Conservation (phyloP, 2,329 filamentous ascomycete species). For the Fusarium redolens region DNA sequence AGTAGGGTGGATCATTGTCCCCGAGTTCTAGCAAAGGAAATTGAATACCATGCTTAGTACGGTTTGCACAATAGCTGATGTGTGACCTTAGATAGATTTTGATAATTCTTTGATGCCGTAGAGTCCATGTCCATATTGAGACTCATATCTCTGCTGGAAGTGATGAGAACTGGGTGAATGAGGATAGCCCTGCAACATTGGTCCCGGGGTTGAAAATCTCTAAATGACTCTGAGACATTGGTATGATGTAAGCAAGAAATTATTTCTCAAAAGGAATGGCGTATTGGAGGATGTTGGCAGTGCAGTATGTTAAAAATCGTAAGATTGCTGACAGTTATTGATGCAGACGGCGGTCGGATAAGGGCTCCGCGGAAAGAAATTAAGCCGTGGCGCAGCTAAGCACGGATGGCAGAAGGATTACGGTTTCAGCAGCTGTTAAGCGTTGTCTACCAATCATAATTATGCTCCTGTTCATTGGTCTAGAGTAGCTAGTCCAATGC, state of each 20-base stretch:
- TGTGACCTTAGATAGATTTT: background rate
- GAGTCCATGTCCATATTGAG: background rate
- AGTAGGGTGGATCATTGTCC: background rate
- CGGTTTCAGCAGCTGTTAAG: background rate
- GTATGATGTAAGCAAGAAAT: background rate
- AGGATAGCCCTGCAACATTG: background rate
- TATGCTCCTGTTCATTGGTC: background rate
- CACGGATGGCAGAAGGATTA: background rate
- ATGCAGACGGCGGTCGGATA: background rate
- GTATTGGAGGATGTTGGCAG: background rate
- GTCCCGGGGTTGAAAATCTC: accelerated
- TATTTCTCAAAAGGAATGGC: accelerated
- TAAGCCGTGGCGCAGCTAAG: background rate
- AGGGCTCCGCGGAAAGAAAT: background rate
- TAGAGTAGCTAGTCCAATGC: background rate
- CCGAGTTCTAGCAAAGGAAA: too few relatives aligned
- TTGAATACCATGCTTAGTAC: background rate
- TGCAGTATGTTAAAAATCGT: background rate
- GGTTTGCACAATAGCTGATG: background rate
- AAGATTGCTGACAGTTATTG: background rate
- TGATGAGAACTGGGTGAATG: background rate
- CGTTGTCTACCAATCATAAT: background rate
- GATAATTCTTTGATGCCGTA: background rate
- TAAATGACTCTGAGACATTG: background rate
- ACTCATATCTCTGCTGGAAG: background rate